A percentile compares a stretch with the other conserved stretches of the same genome.
Conservation (phyloP, 2,329 filamentous ascomycete species). For the Hypoxylon sp. region DNA sequence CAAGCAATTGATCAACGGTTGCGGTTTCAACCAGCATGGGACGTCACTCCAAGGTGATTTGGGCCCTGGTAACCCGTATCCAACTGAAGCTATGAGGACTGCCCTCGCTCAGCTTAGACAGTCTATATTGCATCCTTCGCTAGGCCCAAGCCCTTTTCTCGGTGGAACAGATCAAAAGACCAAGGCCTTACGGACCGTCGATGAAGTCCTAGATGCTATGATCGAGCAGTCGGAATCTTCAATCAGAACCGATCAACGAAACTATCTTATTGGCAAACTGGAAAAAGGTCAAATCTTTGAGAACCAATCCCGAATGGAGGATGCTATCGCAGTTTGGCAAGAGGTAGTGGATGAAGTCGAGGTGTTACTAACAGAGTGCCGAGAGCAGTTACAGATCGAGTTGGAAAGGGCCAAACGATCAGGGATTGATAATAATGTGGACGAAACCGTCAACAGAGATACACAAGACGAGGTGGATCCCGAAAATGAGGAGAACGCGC, state of each 20-base stretch:
- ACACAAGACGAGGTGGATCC: slow-evolving; percentile 42
- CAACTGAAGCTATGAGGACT: slow-evolving; percentile 76
- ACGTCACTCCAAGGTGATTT: slow-evolving; percentile 68
- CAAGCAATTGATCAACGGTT: slow-evolving; percentile 75
- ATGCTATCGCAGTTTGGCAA: slow-evolving; percentile 76
- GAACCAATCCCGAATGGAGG: slow-evolving; percentile 71
- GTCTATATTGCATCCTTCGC: slow-evolving; percentile 85
- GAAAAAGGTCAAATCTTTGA: slow-evolving; percentile 80
- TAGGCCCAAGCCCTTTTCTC: slow-evolving; percentile 74
- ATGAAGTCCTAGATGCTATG: slow-evolving; percentile 90
- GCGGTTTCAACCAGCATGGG: slow-evolving; percentile 71
- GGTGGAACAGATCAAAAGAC: slow-evolving; percentile 68
- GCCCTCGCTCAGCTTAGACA: slow-evolving; percentile 84
- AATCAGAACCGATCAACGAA: slow-evolving; percentile 74
- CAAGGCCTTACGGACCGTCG: slow-evolving; percentile 79
- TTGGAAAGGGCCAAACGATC: slow-evolving; percentile 49
- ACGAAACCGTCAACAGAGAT: slow-evolving; percentile 37
- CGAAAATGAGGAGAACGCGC: slow-evolving; percentile 46
- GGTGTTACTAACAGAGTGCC: slow-evolving; percentile 68
- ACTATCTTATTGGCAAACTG: slow-evolving; percentile 69
- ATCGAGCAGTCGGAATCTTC: slow-evolving; percentile 80
- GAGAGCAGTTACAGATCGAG: slow-evolving; percentile 66
- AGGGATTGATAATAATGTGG: slow-evolving; percentile 23
- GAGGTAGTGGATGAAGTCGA: slow-evolving; percentile 60
- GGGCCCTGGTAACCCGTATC: slow-evolving; percentile 65